Percentiles rank a stretch among this genome's conserved stretches.
phyloP scores from a whole-genome alignment of 2,329 filamentous ascomycete species.

The Fusarium cicatricum region DNA sequence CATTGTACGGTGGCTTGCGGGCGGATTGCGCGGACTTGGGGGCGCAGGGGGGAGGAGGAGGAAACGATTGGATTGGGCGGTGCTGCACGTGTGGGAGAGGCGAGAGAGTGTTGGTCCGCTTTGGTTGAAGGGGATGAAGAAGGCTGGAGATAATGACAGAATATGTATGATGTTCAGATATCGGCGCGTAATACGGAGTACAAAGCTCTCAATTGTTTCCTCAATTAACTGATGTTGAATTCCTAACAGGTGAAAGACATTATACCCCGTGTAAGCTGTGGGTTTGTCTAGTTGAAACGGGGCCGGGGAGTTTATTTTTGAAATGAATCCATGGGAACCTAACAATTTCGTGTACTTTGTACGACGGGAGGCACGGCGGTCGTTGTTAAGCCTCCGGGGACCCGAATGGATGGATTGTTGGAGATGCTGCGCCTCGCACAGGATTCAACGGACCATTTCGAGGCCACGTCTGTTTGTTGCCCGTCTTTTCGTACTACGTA shows the following conservation, averaged over 20 bases:
- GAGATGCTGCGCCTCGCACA: background rate
- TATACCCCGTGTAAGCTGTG: background rate
- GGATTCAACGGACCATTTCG: no score
- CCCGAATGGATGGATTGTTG: slow-evolving; percentile 9
- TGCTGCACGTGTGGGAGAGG: slow-evolving; percentile 16
- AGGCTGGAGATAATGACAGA: background rate
- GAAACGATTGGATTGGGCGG: slow-evolving; percentile 12
- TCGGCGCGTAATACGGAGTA: no score
- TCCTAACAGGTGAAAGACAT: no score
- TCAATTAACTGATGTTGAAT: no score
- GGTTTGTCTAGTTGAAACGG: slow-evolving; percentile 5
- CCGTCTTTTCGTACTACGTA: no score
- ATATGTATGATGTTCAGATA: no score
- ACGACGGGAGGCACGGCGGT: slow-evolving; percentile 1
- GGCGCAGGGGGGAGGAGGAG: slow-evolving; percentile 25
- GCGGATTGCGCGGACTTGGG: slow-evolving; percentile 26
- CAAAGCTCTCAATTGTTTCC: no score
- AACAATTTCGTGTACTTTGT: no score
- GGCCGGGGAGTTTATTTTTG: slow-evolving; percentile 19
- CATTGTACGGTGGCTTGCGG: slow-evolving; percentile 1
- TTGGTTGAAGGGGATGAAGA: background rate
- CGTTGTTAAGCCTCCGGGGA: slow-evolving; percentile 9
- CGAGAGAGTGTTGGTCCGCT: slow-evolving; percentile 18
- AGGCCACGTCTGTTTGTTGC: no score
- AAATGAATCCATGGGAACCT: no score